Evolutionary conservation across 805 yeast genomes (phyloP).

Genomic region (Kluyveromyces siamensis): DNA sequence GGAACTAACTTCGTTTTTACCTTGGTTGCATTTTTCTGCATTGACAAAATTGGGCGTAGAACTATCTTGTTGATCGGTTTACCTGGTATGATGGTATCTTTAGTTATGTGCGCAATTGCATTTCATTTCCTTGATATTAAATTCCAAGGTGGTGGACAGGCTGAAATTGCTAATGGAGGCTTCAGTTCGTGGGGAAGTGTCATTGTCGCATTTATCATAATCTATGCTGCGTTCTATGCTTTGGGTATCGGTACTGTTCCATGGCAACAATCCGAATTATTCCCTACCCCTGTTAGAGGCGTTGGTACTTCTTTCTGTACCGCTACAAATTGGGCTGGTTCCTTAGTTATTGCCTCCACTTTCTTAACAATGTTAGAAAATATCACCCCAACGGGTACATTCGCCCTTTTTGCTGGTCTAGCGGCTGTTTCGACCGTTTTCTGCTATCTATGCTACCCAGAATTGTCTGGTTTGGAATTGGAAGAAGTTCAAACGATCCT

Average conservation of each 20-base stretch:
- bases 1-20: slow-evolving; percentile 93
- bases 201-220: slow-evolving; percentile 75
- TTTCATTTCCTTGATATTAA: slow-evolving; percentile 74
- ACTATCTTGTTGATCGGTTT: slow-evolving; percentile 67
- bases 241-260: slow-evolving; percentile 96
- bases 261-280: slow-evolving; percentile 95
- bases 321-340: slow-evolving; percentile 93
- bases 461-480: slow-evolving; percentile 77
- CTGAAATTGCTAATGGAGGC: slow-evolving; percentile 33
- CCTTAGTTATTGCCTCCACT: slow-evolving; percentile 81
- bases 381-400: slow-evolving; percentile 93
- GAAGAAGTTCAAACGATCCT: slow-evolving; percentile 85
- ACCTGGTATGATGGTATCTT: slow-evolving; percentile 74
- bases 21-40: slow-evolving; percentile 71
- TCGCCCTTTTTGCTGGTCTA: slow-evolving; percentile 80
- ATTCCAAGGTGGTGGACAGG: slow-evolving; percentile 41
- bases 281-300: slow-evolving; percentile 90
- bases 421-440: slow-evolving; percentile 63
- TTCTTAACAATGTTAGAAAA: slow-evolving; percentile 89
- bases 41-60: slow-evolving; percentile 86
- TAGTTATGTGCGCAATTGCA: slow-evolving; percentile 78
- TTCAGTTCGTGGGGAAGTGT: slow-evolving; percentile 82
- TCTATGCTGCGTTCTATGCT: slow-evolving; percentile 84
- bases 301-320: slow-evolving; percentile 87
- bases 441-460: slow-evolving; percentile 83